Base-by-base conservation (phyloP, 768 basidiomycete species). In the Suillus spraguei region DNA sequence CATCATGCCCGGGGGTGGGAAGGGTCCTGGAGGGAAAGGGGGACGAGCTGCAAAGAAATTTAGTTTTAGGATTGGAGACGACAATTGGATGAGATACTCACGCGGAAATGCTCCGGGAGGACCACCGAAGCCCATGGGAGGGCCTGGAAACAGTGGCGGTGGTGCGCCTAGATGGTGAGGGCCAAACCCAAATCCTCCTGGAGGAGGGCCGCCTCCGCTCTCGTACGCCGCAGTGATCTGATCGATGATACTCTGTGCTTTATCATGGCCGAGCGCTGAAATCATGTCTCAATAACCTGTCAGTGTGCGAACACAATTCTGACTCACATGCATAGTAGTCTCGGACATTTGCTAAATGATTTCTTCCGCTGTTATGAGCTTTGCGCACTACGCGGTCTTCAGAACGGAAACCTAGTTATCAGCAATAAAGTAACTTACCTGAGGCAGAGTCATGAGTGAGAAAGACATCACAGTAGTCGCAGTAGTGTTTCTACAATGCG, bases 221-320 rank as follows among this genome's bases (percentile, higher is more conserved):
- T 99, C 97, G 72, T 97, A 97, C 32, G 92, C 89, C 24, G 91
- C 88, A 42, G 95, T 96, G 77, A 99, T 99, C 77, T 97, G 94
- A 84, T 99, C 97, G 74, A 99, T 99, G 74, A 99, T 95, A 70
- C 81, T 94, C 77, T 99, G 97, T 20, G 97, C 96, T 77, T 97
- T 97, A 84, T 99, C 96, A 77, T 98, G 95, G 62, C 91, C 91
- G 62, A 94, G 85, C 2, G 91, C 91, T 93, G 69, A 62, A 63
- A 50, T 55, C 61, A 16, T 67, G 62, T 39, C 38, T 76, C 38
- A 67, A 64, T 33, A 16, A 52, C 0, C 14, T 5, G 22, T 20
- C n/a, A 32, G 2, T 35, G 60, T 36, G 44, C 22, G 10, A 44
- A 39, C 20, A 22, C 13, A 32, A 32, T 35, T 4, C 7, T 14